These are phyloP conservation scores for Penicillium frequentans DNA, from an alignment of 2,329 filamentous ascomycete genomes.

Conservation along the genomic window DNA sequence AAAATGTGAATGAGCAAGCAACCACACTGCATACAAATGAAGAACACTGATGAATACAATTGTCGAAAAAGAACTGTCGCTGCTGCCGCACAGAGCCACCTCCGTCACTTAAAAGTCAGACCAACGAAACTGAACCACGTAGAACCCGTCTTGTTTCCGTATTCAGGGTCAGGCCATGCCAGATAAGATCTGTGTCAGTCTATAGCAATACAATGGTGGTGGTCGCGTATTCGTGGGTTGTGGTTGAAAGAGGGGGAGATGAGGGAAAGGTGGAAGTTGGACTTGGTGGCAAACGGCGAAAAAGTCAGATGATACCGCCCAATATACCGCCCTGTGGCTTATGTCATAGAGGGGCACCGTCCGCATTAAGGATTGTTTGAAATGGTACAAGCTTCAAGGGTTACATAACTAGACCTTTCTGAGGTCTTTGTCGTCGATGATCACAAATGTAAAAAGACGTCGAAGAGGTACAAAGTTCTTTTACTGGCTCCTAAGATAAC, in stretches of 20 bases:
- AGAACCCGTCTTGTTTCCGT: background rate
- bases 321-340: conserved; percentile 8
- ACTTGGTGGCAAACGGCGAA: conserved; percentile 9
- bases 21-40: conserved; percentile 37
- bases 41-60: conserved; percentile 33
- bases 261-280: conserved; percentile 1
- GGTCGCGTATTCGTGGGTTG: background rate
- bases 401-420: background rate
- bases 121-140: background rate
- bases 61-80: conserved; percentile 21
- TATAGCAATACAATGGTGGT: background rate
- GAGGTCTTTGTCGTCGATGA: background rate
- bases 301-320: conserved; percentile 23
- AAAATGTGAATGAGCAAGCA: conserved; percentile 24
- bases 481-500: background rate
- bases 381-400: background rate
- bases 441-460: background rate
- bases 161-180: background rate
- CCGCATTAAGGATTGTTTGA: background rate
- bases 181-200: background rate
- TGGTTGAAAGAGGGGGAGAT: background rate
- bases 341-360: background rate
- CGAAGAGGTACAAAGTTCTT: background rate
- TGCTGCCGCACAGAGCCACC: conserved; percentile 19
- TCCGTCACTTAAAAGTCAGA: conserved; percentile 10